Conservation (phyloP, 148 eudicot genomes). For the Vaccinium darrowii region DNA sequence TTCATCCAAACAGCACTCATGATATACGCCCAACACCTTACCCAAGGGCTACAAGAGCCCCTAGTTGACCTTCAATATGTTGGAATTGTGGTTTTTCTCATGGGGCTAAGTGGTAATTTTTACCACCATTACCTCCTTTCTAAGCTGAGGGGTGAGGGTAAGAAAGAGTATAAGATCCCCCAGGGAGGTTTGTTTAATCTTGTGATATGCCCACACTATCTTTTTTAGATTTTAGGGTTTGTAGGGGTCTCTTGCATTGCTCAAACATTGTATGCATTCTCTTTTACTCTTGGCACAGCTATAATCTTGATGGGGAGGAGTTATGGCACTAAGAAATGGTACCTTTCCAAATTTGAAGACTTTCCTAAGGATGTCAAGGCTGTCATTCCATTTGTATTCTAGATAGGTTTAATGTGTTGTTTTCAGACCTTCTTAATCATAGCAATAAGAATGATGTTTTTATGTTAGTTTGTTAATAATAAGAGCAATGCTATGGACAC, state of each 20-base stretch:
- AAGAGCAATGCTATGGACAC: no score
- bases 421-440: no score
- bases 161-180: slow-evolving; percentile 53
- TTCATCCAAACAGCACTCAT: slow-evolving; percentile 14
- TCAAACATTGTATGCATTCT: slow-evolving; percentile 43
- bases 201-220: slow-evolving; percentile 62
- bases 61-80: slow-evolving; percentile 12
- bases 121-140: slow-evolving; percentile 25
- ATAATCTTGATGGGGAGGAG: slow-evolving; percentile 52
- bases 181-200: slow-evolving; percentile 51
- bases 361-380: slow-evolving; percentile 51
- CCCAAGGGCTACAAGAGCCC: slow-evolving; percentile 16
- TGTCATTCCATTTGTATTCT: slow-evolving; percentile 57
- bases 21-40: slow-evolving; percentile 24
- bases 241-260: slow-evolving; percentile 50
- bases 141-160: slow-evolving; percentile 14
- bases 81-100: slow-evolving; percentile 10
- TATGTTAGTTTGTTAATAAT: no score
- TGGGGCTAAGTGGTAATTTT: slow-evolving; percentile 21
- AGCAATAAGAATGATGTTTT: no score
- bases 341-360: slow-evolving; percentile 59
- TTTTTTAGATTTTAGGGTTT: slow-evolving; percentile 51
- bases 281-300: slow-evolving; percentile 31
- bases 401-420: not conserved
- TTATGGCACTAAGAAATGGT: slow-evolving; percentile 64